Percentiles rank a stretch among this genome's conserved stretches.
phyloP scores from a whole-genome alignment of 371 early-diverging fungal species.

The Mucor plumbeus region DNA sequence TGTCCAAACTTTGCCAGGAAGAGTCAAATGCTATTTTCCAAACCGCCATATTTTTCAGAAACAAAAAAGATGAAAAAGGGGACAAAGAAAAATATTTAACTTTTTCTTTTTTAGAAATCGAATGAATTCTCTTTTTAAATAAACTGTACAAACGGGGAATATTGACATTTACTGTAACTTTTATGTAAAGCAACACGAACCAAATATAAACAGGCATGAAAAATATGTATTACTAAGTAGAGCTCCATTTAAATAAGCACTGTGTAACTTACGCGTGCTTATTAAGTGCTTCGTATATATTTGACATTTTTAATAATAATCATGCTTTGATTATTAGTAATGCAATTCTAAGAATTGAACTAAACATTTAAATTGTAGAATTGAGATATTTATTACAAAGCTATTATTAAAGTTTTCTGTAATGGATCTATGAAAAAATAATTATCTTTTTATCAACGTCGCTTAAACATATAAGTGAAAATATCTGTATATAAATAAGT shows the following conservation, averaged over 20 bases:
- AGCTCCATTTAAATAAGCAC: not conserved
- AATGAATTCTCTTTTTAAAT: not conserved
- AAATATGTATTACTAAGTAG: not conserved
- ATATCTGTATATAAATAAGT: not conserved
- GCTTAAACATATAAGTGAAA: no score
- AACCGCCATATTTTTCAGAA: not conserved
- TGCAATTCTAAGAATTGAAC: not conserved
- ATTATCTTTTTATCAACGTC: not conserved
- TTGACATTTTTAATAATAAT: not conserved
- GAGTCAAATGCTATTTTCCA: conserved; percentile 3
- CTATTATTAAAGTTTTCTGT: not conserved
- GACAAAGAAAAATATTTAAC: not conserved
- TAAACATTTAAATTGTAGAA: not conserved
- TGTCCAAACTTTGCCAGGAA: conserved; percentile 2
- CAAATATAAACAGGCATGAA: not conserved
- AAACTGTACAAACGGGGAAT: not conserved
- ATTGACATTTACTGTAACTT: not conserved
- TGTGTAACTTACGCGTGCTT: not conserved
- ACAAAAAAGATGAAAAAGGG: not conserved
- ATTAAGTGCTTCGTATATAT: not conserved
- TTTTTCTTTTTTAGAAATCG: not conserved
- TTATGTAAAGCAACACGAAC: not conserved
- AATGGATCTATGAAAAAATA: not conserved
- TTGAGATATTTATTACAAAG: not conserved
- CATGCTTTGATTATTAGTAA: not conserved